Evolutionary conservation across 1,284 basidiomycete species (phyloP), one percentile per base, ranked within the genome.

Genomic region (Cryptococcus neoformans): DNA sequence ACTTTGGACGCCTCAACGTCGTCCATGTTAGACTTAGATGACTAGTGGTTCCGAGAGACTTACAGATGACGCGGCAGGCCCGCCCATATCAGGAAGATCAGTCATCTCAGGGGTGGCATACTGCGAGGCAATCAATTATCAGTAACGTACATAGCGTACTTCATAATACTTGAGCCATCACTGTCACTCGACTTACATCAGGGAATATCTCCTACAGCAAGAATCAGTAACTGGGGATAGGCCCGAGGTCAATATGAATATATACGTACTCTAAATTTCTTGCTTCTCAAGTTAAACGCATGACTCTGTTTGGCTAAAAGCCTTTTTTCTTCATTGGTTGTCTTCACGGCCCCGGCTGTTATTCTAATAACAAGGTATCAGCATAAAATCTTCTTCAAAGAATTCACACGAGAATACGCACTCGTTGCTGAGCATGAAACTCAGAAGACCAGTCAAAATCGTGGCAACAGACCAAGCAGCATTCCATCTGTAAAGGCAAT

Each of bases 381-480:
- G 48, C 21, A 35, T 17, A 37, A 16, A 41, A 16, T 41, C 12
- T 16, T 5, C 40, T 4, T 12, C 40, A 3, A 41, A 41, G 5
- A 28, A 28, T 49, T 51, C 28, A 38, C 10, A 37, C 28, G 17
- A 52, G 6, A n/a, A 2, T 0, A 62, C 72, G 59, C 49, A 77
- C 80, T 97, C 93, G 68, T 97, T 92, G 2, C 90, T 88, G 54
- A 94, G 83, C 94, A 96, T 96, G 80, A 97, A 97, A 6, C 90
- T 93, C 45, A 96, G 81, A 21, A 97, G 82, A 37, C 93, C 93
- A n/a, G 92, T 95, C 62, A 96, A 83, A 77, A 92, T 94, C 66
- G 63, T 70, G 42, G 73, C 68, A 34, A 76, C 75, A 10, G 72
- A 73, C 73, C 73, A 78, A 6, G 75, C 75, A 6, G 76, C 76